A percentile compares a stretch with the other conserved stretches of the same genome.
These are phyloP conservation scores for Heliamphora pulchella DNA, from an alignment of 179 eudicot species.

Conservation along the genomic window DNA sequence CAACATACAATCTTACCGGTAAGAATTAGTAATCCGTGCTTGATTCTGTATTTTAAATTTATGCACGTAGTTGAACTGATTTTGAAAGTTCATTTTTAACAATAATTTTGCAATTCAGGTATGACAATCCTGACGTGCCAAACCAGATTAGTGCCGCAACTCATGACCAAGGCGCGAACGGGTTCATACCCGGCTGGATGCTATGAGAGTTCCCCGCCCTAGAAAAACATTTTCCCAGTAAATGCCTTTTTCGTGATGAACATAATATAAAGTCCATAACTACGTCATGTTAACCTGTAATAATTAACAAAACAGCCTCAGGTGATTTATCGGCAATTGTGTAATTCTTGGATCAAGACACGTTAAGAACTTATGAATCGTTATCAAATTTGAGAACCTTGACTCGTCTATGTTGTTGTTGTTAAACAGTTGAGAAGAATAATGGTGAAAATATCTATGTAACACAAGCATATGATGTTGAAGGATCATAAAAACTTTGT, in stretches of 20 bases:
- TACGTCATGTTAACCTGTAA: background rate
- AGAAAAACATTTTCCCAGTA: background rate
- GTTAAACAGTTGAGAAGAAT: no score
- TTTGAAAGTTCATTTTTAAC: no score
- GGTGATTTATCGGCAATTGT: background rate
- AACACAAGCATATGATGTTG: no score
- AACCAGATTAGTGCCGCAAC: slow-evolving; percentile 43
- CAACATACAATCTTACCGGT: no score
- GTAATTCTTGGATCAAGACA: slow-evolving; percentile 9
- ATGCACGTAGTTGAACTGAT: no score
- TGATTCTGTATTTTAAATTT: no score
- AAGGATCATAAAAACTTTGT: no score
- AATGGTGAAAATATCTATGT: no score
- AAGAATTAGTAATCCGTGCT: no score
- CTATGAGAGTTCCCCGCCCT: slow-evolving; percentile 29
- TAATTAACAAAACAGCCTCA: background rate
- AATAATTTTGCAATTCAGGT: slow-evolving; percentile 33
- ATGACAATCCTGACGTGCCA: slow-evolving; percentile 35
- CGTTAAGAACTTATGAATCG: background rate
- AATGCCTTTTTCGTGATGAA: background rate
- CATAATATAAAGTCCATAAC: background rate
- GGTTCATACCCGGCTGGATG: slow-evolving; percentile 85
- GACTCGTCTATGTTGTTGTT: no score
- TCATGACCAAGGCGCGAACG: slow-evolving; percentile 52
- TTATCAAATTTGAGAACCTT: background rate